phyloP scores from a whole-genome alignment of 2,329 filamentous ascomycete genomes.

The Neopestalotiopsis sp. region DNA sequence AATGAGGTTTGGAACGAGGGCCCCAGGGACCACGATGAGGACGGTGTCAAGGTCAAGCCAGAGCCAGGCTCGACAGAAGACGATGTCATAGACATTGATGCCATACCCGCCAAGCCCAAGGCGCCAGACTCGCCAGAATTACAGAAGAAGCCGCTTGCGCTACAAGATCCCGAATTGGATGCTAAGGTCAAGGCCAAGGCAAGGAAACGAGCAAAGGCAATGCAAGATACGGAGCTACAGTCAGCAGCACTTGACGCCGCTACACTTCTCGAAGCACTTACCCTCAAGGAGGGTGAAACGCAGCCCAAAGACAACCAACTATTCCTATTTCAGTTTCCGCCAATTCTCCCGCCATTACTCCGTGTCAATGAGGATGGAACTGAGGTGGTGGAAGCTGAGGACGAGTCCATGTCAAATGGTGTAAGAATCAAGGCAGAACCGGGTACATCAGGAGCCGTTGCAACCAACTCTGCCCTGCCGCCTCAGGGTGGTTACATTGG shows the following conservation, averaged over 20 bases:
- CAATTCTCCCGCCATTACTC: conserved; percentile 62
- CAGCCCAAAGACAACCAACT: conserved; percentile 56
- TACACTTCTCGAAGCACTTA: conserved; percentile 38
- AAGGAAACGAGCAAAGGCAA: conserved; percentile 35
- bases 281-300: conserved; percentile 31
- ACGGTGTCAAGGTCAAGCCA: conserved; percentile 47
- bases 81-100: conserved; percentile 42
- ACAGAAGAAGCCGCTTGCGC: conserved; percentile 35
- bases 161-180: conserved; percentile 23
- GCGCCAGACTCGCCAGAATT: conserved; percentile 38
- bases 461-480: conserved; percentile 46
- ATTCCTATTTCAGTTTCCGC: conserved; percentile 70
- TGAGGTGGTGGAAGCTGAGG: conserved; percentile 32
- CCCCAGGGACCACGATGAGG: conserved; percentile 28
- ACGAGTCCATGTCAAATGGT: conserved; percentile 24
- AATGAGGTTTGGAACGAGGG: conserved; percentile 51
- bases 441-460: conserved; percentile 26
- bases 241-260: conserved; percentile 33
- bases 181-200: conserved; percentile 34
- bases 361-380: conserved; percentile 32
- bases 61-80: conserved; percentile 48
- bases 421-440: conserved; percentile 36
- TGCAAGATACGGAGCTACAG: conserved; percentile 36
- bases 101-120: conserved; percentile 43
- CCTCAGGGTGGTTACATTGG: conserved; percentile 64